These are phyloP conservation scores for Amauroascus verrucosus DNA, from an alignment of 2,329 filamentous ascomycete species.

Conservation along the genomic window DNA sequence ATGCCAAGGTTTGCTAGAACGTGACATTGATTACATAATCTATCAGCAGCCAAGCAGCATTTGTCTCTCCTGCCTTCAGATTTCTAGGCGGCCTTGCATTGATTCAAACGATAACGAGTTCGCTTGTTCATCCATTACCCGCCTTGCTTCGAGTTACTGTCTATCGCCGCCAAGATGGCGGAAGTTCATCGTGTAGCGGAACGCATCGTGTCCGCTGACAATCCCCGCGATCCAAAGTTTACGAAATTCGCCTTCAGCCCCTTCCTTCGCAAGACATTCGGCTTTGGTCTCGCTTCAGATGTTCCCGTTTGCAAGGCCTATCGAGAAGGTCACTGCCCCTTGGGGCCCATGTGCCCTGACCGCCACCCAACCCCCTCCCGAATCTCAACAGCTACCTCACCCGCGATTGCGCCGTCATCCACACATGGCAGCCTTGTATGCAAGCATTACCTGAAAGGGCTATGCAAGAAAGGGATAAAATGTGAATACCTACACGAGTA, in stretches of 20 bases:
- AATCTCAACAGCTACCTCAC: conserved; percentile 36
- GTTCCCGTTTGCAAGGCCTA: conserved; percentile 79
- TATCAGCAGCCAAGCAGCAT: too few relatives aligned
- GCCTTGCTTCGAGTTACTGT: background rate
- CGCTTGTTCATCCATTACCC: background rate
- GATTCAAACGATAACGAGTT: background rate
- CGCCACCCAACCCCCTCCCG: conserved; percentile 53
- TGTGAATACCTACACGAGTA: conserved; percentile 99
- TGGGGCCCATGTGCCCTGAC: conserved; percentile 74
- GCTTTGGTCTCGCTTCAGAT: conserved; percentile 69
- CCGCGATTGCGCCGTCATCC: conserved; percentile 33
- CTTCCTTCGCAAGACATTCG: conserved; percentile 72
- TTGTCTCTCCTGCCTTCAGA: too few relatives aligned
- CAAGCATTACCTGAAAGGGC: conserved; percentile 94
- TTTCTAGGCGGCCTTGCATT: too few relatives aligned
- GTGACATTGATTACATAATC: too few relatives aligned
- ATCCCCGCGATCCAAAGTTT: conserved; percentile 29
- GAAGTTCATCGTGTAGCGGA: conserved; percentile 27
- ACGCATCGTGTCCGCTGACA: conserved; percentile 28
- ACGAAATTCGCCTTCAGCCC: conserved; percentile 76
- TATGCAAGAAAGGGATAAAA: conserved; percentile 93
- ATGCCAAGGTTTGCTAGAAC: too few relatives aligned
- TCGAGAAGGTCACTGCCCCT: conserved; percentile 73
- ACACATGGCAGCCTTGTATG: conserved; percentile 61
- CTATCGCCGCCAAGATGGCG: conserved; percentile 22